Base-by-base conservation (phyloP, 306 rosid species). In the Cucumis sativus region DNA sequence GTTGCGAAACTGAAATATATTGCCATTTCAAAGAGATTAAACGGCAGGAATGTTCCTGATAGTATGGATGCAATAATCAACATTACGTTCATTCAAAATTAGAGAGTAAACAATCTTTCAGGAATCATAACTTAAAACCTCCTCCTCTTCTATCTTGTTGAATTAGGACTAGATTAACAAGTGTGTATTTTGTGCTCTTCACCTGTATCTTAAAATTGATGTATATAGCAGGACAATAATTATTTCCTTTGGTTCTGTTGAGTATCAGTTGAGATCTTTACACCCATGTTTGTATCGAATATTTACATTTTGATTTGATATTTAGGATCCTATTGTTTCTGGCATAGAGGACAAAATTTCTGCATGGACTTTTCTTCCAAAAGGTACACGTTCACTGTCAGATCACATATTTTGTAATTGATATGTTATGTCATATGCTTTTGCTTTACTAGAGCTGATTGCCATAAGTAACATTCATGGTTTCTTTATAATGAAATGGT, bases 361-460 rank as follows among this genome's bases (percentile, higher is more conserved):
- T 60, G 70, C 99, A 0, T 96, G 93, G 98, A 89, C 99, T 74
- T 96, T 96, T 85, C 99, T 96, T 85, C 99, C 99, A 17, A 96
- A 92, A 91, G 98, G 98, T 96, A 84, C 64, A 68, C 76, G 10
- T 6, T 52, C 30, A 76, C 45, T 12, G 60, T 23, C 21, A 47
- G 9, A 71, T 71, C 76, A 25, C 60, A 41, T 12, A 20, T 41
- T 67, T 68, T 16, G 11, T 18, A 35, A 20, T 20, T n/a, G 55
- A 68, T 68, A 8, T 18, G 45, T 15, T 16, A 16, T 8, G 13
- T 64, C n/a, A 13, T 65, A 40, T 67, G 41, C 41, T 6, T 66
- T 66, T 40, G 30, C n/a, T n/a, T n/a, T 6, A 20, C 55, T 67
- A 66, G 9, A 12, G n/a, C 18, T 47, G 14, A 70, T 70, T 23